phyloP scores from a whole-genome alignment of 208 protist genomes.

The Trichomonas gallinae region DNA sequence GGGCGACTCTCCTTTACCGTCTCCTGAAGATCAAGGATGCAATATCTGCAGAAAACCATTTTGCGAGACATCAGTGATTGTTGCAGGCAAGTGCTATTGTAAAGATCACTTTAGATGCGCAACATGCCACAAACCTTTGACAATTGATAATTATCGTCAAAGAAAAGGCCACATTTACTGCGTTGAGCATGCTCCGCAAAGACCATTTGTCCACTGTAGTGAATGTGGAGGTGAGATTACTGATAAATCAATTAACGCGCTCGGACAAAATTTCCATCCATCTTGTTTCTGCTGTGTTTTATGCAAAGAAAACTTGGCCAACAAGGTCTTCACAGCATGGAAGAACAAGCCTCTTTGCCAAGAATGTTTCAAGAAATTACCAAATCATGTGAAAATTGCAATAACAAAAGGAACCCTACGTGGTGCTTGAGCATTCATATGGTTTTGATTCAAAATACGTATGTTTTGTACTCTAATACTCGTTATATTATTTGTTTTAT shows the following conservation, averaged over 20 bases:
- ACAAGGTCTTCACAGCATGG: neutral
- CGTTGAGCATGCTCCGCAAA: neutral
- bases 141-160: neutral
- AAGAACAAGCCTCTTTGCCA: neutral
- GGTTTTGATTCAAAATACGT: too few species aligned
- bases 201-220: neutral
- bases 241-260: neutral
- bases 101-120: neutral
- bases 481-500: too few species aligned
- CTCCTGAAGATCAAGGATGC: neutral
- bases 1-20: neutral
- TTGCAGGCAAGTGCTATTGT: neutral
- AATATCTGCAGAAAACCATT: neutral
- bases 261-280: neutral
- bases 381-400: neutral
- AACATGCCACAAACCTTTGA: neutral
- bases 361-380: neutral
- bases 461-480: too few species aligned
- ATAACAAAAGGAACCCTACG: neutral
- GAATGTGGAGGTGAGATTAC: neutral
- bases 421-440: too few species aligned
- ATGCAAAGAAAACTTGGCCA: neutral
- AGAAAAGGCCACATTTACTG: neutral
- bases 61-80: neutral
- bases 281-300: neutral